phyloP scores from a whole-genome alignment of 2,329 filamentous ascomycete species.

The Cordyceps fumosorosea region DNA sequence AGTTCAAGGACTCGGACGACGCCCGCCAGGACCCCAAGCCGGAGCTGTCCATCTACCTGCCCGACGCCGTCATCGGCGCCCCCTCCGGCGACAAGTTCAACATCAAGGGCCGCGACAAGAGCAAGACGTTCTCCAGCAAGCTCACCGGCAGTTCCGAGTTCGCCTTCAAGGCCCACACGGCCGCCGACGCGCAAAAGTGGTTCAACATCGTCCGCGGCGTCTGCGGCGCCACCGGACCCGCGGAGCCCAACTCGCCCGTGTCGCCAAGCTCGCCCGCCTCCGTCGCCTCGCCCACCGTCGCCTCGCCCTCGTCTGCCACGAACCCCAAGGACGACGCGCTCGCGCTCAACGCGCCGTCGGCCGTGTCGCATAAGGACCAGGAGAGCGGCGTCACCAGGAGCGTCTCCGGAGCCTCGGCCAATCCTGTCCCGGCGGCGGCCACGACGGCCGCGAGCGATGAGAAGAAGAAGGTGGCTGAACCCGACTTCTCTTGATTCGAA shows the following conservation, averaged over 20 bases:
- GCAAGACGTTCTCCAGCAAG: constrained; percentile 72
- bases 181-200: constrained; percentile 79
- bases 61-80: constrained; percentile 73
- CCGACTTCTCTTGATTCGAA: background rate
- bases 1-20: constrained; percentile 89
- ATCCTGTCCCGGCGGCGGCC: background rate
- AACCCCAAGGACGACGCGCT: constrained; percentile 3
- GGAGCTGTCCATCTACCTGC: constrained; percentile 84
- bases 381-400: constrained; percentile 18
- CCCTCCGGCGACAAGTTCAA: constrained; percentile 79
- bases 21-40: constrained; percentile 65
- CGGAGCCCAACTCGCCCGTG: constrained; percentile 23
- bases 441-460: background rate
- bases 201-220: constrained; percentile 62
- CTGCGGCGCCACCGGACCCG: constrained; percentile 44
- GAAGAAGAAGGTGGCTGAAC: constrained; percentile 5
- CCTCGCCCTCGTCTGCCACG: background rate
- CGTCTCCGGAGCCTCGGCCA: background rate
- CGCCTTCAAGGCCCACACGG: constrained; percentile 78
- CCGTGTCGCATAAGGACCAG: constrained; percentile 2
- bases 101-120: constrained; percentile 89
- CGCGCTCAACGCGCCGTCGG: constrained; percentile 1
- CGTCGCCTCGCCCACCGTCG: constrained; percentile 8
- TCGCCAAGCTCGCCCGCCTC: constrained; percentile 8
- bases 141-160: constrained; percentile 75